Evolutionary conservation across 2,329 filamentous ascomycete species (phyloP).

Genomic region (Neoarthrinium moseri): DNA sequence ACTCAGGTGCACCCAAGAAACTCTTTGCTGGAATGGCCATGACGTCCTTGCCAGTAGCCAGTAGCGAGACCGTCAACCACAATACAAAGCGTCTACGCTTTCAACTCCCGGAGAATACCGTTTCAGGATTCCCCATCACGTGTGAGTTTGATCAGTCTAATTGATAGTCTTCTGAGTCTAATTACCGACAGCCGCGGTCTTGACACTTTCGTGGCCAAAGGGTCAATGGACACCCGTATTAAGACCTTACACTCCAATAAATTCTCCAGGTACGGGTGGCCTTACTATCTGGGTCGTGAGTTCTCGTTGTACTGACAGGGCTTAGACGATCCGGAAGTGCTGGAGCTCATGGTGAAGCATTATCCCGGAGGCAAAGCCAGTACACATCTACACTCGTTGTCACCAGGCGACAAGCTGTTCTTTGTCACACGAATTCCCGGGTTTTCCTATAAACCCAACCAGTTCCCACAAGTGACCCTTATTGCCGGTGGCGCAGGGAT

Average conservation of each 20-base stretch:
- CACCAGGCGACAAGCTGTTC: constrained; percentile 59
- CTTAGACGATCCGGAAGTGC: constrained; percentile 52
- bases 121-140: constrained; percentile 49
- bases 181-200: constrained; percentile 46
- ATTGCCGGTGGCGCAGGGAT: constrained; percentile 73
- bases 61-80: constrained; percentile 52
- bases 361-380: constrained; percentile 67
- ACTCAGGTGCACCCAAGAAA: constrained; percentile 22
- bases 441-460: constrained; percentile 52
- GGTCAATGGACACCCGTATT: constrained; percentile 58
- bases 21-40: constrained; percentile 40
- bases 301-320: constrained; percentile 3
- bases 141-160: constrained; percentile 32
- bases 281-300: not conserved
- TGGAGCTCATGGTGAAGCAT: constrained; percentile 67
- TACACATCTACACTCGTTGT: constrained; percentile 63
- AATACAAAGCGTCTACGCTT: constrained; percentile 60
- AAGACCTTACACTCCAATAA: constrained; percentile 67
- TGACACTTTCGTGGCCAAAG: constrained; percentile 59
- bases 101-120: constrained; percentile 45
- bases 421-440: constrained; percentile 55
- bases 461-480: constrained; percentile 53
- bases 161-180: too few relatives aligned
- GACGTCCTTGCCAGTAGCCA: constrained; percentile 47
- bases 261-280: constrained; percentile 39